Evolutionary conservation across 2,329 filamentous ascomycete species (phyloP), one percentile per base, ranked within the genome.

Genomic region (Aspergillus sclerotialis): DNA sequence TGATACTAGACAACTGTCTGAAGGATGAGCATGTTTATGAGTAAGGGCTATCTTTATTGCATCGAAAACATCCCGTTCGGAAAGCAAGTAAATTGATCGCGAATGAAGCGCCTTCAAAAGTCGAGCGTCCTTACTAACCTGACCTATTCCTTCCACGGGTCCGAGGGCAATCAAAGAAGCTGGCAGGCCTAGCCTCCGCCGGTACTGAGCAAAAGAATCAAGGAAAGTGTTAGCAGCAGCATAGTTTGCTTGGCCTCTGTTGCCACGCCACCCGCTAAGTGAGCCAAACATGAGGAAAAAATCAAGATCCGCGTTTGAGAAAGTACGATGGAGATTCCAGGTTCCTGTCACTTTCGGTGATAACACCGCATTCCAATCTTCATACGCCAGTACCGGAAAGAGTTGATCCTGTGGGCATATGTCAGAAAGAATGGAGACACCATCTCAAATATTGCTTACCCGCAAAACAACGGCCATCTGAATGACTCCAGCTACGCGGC

Each of bases 201-300:
- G 47, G 15, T 53, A 53, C 1, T 26, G 33, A 11, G 38, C 32
- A 9, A 53, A 39, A 1, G 42, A 30, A 19, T 65, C 59, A 12
- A 59, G 45, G 37, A 58, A 67, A 0, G 50, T 52, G 26, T 60
- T 63, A 1, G 50, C 63, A 5, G 56, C 53, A 13, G 57, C 55
- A 35, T 68, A 67, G 10, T 52, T 58, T 1, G 51, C 49, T 30
- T 64, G 45, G 26, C 46, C 48, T 16, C 42, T 24, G 12, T 45
- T 39, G n/a, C 58, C 52, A 29, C 63, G 36, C 1, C 56, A 46
- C 7, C 56, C 56, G 5, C 48, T 44, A 0, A 56, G 32, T 0
- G 63, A 65, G 3, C 59, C 59, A 12, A 67, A 44, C 12, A 60
- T 36, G n/a, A 68, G 39, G 40, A 68, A 68, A 43, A 68, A 68